phyloP scores from a whole-genome alignment of 2,329 filamentous ascomycete species.

The Microascus cirrosus region DNA sequence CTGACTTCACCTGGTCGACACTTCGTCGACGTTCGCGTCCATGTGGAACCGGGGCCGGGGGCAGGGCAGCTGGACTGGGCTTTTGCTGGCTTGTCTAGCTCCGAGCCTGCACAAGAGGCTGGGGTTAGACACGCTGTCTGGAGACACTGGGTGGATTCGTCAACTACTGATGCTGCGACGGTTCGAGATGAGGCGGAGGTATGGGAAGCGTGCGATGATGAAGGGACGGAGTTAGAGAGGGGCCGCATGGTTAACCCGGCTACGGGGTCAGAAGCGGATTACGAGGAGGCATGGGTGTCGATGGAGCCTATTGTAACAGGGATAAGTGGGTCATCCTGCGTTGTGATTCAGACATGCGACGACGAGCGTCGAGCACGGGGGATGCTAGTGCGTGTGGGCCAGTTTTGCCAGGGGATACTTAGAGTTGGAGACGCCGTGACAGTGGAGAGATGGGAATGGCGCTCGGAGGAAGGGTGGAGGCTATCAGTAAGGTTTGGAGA shows the following conservation, averaged over 20 bases:
- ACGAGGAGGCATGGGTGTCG: constrained; percentile 58
- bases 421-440: constrained; percentile 28
- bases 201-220: constrained; percentile 23
- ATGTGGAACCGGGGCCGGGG: constrained; percentile 15
- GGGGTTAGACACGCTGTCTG: constrained; percentile 29
- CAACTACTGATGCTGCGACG: constrained; percentile 22
- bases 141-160: constrained; percentile 51
- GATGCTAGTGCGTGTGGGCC: constrained; percentile 40
- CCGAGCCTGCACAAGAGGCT: constrained; percentile 14
- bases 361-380: constrained; percentile 24
- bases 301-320: constrained; percentile 17
- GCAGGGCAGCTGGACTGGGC: constrained; percentile 47
- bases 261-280: constrained; percentile 36
- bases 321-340: not conserved
- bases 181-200: constrained; percentile 46
- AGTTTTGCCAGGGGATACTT: constrained; percentile 44
- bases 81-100: constrained; percentile 42
- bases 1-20: constrained; percentile 44
- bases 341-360: constrained; percentile 8
- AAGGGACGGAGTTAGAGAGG: constrained; percentile 34
- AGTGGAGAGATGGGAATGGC: constrained; percentile 45
- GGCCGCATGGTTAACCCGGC: constrained; percentile 49
- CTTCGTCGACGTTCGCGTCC: constrained; percentile 52
- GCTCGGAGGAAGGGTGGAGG: constrained; percentile 20
- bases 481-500: constrained; percentile 22